A percentile compares a stretch with the other conserved stretches of the same genome.
Evolutionary conservation across 225 moss, liverwort and hornwort species (phyloP).

Genomic region (Antitrichia curtipendula): DNA sequence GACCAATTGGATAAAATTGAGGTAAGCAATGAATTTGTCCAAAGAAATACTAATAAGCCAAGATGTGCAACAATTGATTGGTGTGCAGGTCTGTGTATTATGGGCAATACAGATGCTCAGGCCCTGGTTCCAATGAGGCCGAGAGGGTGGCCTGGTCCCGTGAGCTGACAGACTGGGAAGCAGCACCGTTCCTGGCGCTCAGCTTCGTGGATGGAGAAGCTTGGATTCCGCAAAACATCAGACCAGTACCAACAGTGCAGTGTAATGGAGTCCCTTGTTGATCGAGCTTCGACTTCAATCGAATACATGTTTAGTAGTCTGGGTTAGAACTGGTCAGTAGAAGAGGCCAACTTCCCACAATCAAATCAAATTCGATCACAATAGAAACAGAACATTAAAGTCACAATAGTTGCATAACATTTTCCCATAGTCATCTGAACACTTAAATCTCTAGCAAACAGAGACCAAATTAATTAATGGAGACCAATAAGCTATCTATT

Average conservation of each 20-base stretch:
- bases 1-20: neutral
- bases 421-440: neutral
- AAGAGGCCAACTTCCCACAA: neutral
- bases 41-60: neutral
- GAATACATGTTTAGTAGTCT: neutral
- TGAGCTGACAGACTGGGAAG: slow-evolving; percentile 26
- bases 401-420: neutral
- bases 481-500: neutral
- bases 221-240: slow-evolving; percentile 23
- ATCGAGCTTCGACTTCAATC: neutral
- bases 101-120: slow-evolving; percentile 34
- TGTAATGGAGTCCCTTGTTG: neutral
- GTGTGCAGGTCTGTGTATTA: slow-evolving; percentile 31
- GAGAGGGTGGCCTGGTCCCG: slow-evolving; percentile 31
- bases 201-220: slow-evolving; percentile 31
- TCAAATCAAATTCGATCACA: neutral
- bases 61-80: neutral
- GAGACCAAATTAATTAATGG: neutral
- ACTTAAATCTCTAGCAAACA: neutral
- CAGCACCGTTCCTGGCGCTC: slow-evolving; percentile 14
- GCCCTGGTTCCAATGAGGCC: slow-evolving; percentile 28
- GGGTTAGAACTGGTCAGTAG: neutral
- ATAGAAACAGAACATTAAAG: neutral
- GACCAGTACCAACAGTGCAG: neutral
- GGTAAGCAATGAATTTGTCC: neutral